Base-by-base conservation (phyloP, 169 alveolate species). In the Babesia bigemina region DNA sequence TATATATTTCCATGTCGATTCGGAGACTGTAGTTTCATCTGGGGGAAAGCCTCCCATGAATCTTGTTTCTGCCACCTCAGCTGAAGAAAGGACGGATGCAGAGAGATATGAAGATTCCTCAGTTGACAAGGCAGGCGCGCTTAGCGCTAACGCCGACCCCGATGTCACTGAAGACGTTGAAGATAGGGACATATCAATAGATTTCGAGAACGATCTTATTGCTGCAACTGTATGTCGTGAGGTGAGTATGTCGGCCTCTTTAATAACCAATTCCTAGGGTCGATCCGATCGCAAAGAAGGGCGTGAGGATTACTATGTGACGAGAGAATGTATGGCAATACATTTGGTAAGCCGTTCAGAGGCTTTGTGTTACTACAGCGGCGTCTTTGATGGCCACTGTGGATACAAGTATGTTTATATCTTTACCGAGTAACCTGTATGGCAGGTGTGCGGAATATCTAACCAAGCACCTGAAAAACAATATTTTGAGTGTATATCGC, bases 301-400 rank as follows among this genome's bases (percentile, higher is more conserved):
- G 49, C 76, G 84, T 60, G 95, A 90, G 56, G 94, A 92, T 74
- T 62, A 86, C 58, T 88, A 63, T 57, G 84, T 90, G 59, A 89
- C 93, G 19, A 58, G 86, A 28, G 91, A 79, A n/a, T 83, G 90
- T 26, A 58, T 92, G 63, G 88, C 93, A n/a, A 75, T 92, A 50
- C 90, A 84, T 36, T 26, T 84, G 42, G 88, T 92, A 11, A 74
- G 92, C 24, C 61, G 83, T 39, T 65, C 92, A 45, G 92, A 88
- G 29, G 93, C 93, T 0, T 69, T 92, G 60, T 92, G 95, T 65
- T 91, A 90, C 69, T 92, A 71, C 63, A 76, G 92, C 19, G 95
- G 93, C 9, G 89, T 92, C 8, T 92, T 91, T 63, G 94, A 90
- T 56, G 95, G 95, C 14, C 95, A 92, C 61, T 89, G 90, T 11